Evolutionary conservation across 495 filamentous ascomycete species (phyloP).

Genomic region (Aspergillus sparsus): DNA sequence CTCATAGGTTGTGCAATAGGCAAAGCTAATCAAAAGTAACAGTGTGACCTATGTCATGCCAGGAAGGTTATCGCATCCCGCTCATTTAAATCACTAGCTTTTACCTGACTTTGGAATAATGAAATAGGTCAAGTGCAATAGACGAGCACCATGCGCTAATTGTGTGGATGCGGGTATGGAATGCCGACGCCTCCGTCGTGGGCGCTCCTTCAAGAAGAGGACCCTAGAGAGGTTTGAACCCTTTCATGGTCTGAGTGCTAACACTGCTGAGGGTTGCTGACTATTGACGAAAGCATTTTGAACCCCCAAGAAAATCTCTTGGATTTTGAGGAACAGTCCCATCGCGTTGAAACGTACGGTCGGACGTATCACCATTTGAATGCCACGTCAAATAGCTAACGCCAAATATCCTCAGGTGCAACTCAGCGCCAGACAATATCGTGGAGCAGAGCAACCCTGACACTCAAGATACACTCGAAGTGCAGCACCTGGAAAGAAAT

Average conservation of each 20-base stretch:
- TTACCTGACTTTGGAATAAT: neutral
- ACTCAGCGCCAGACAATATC: too few species aligned
- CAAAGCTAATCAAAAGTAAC: neutral
- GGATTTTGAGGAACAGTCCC: neutral
- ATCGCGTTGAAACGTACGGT: neutral
- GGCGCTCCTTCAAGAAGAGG: slow-evolving; percentile 17
- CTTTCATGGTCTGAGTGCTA: neutral
- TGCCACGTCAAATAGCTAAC: too few species aligned
- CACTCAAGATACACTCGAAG: too few species aligned
- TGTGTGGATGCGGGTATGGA: slow-evolving; percentile 29
- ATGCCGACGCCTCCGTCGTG: slow-evolving; percentile 24
- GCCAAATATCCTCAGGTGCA: too few species aligned
- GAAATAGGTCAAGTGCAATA: slow-evolving; percentile 30
- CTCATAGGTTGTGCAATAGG: neutral
- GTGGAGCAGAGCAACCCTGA: too few species aligned
- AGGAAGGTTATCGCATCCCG: slow-evolving; percentile 28
- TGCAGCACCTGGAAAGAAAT: too few species aligned
- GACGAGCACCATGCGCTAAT: slow-evolving; percentile 28
- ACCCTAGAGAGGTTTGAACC: slow-evolving; percentile 5
- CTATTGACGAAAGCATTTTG: slow-evolving; percentile 16
- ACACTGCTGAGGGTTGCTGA: neutral
- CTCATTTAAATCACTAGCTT: neutral
- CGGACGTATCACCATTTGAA: neutral
- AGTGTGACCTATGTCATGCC: slow-evolving; percentile 33
- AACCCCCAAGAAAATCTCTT: slow-evolving; percentile 6